phyloP scores from a whole-genome alignment of 805 yeast genomes.

The Brettanomyces sp. region DNA sequence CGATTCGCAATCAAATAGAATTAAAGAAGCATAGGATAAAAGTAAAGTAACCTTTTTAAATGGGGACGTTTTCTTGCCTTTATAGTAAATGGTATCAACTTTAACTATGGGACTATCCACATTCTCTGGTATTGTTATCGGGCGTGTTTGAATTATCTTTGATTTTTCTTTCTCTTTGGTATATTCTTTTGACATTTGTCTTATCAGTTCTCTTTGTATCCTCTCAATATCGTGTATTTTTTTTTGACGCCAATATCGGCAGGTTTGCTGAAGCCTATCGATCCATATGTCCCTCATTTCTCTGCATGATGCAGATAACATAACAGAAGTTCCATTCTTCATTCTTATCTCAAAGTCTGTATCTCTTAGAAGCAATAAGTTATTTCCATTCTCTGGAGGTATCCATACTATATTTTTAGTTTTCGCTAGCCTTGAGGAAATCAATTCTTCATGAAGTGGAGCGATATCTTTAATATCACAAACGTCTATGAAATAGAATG shows the following conservation, averaged over 20 bases:
- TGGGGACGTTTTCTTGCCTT: no score
- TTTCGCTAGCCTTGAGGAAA: conserved; percentile 17
- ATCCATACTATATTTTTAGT: conserved; percentile 26
- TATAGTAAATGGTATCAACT: no score
- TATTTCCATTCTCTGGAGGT: conserved; percentile 3
- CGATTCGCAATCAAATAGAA: no score
- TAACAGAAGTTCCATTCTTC: conserved; percentile 34
- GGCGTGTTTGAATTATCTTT: no score
- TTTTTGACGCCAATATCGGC: not conserved
- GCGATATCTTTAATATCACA: conserved; percentile 34
- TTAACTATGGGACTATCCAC: no score
- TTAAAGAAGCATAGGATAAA: no score
- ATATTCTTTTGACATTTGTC: no score
- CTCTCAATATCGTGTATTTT: not conserved
- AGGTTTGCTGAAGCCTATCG: conserved; percentile 24
- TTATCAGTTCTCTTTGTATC: no score
- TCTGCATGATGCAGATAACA: conserved; percentile 47
- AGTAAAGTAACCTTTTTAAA: no score
- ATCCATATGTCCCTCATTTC: conserved; percentile 59
- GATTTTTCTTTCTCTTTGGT: no score
- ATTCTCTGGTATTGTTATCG: no score
- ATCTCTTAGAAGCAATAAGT: conserved; percentile 21
- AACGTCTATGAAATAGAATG: conserved; percentile 58
- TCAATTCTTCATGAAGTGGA: conserved; percentile 20
- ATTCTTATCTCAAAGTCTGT: conserved; percentile 46